Conservation (phyloP, 805 yeast species). For the Candida yuanshanica region DNA sequence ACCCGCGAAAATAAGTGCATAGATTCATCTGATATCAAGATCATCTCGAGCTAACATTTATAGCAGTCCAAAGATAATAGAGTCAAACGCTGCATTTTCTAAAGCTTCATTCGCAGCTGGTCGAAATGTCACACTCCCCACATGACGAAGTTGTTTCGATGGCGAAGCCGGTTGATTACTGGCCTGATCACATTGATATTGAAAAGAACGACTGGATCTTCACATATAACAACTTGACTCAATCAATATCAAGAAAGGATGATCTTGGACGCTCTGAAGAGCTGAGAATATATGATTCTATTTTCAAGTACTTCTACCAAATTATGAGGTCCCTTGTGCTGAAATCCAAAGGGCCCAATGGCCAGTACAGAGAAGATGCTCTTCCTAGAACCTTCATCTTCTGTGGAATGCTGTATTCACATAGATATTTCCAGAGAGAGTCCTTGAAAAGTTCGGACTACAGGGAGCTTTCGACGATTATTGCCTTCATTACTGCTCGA, state of each 20-base stretch:
- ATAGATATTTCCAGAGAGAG: slow-evolving; percentile 18
- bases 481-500: slow-evolving; percentile 17
- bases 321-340: not conserved
- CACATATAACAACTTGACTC: slow-evolving; percentile 2
- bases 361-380: not conserved
- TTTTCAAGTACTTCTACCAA: not conserved
- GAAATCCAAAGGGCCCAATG: not conserved
- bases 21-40: not conserved
- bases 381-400: slow-evolving; percentile 5
- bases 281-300: not conserved
- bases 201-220: slow-evolving; percentile 19
- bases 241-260: slow-evolving; percentile 1
- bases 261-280: slow-evolving; percentile 1
- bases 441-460: slow-evolving; percentile 7
- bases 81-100: too few relatives aligned
- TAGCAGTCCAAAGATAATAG: not conserved
- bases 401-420: slow-evolving; percentile 11
- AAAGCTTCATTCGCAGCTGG: too few relatives aligned
- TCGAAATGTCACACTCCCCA: not conserved
- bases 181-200: slow-evolving; percentile 16
- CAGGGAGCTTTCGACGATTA: slow-evolving; percentile 2
- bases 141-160: not conserved
- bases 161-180: slow-evolving; percentile 7
- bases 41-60: not conserved
- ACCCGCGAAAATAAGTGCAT: not conserved